phyloP scores from a whole-genome alignment of 768 basidiomycete genomes.

The Pisolithus albus region DNA sequence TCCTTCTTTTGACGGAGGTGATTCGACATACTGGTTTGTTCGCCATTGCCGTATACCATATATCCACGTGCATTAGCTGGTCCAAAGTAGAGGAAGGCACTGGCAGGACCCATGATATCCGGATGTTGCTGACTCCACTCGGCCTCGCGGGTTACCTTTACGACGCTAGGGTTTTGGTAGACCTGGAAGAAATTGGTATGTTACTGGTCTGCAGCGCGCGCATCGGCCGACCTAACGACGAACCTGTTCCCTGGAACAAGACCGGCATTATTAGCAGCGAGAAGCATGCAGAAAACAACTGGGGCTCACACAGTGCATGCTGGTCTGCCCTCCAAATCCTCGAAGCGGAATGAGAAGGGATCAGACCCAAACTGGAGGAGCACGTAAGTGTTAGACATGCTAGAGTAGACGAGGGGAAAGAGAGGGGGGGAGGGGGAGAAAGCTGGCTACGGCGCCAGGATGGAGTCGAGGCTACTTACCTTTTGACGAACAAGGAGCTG shows the following conservation, averaged over 20 bases:
- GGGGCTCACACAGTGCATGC: conserved; percentile 63
- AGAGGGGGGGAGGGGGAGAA: conserved; percentile 9
- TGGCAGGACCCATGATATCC: conserved; percentile 73
- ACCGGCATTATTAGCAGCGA: conserved; percentile 3
- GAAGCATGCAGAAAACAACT: background rate
- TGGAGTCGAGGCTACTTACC: conserved; percentile 11
- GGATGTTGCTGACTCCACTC: conserved; percentile 64
- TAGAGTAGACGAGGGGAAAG: conserved; percentile 14
- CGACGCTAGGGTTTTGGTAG: conserved; percentile 50
- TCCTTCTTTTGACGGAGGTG: conserved; percentile 52
- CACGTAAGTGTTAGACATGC: conserved; percentile 36
- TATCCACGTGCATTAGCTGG: conserved; percentile 55
- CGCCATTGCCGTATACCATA: conserved; percentile 62
- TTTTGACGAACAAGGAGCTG: conserved; percentile 35
- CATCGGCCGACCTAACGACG: background rate
- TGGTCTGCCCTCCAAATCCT: conserved; percentile 54
- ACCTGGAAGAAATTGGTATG: conserved; percentile 32
- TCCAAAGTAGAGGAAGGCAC: conserved; percentile 70
- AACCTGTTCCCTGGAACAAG: conserved; percentile 16
- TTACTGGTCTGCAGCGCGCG: background rate
- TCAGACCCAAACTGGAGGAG: conserved; percentile 63
- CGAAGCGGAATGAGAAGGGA: conserved; percentile 52
- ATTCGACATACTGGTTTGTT: conserved; percentile 50
- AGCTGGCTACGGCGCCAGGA: conserved; percentile 10
- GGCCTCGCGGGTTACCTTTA: conserved; percentile 57